These are phyloP conservation scores for Grosmannia huntii DNA, from an alignment of 2,329 filamentous ascomycete genomes.

Conservation along the genomic window DNA sequence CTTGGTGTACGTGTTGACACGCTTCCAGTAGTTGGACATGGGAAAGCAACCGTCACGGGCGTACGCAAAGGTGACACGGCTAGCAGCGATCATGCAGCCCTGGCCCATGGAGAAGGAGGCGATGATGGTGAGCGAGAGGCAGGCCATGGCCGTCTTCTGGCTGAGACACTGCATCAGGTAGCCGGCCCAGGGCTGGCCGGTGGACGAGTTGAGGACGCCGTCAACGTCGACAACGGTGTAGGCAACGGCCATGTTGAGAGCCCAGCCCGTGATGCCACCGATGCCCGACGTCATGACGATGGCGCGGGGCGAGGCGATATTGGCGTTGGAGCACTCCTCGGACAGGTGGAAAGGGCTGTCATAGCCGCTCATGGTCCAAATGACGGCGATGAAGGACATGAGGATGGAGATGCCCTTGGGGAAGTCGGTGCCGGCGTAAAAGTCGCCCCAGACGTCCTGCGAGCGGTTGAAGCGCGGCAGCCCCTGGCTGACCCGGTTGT, in stretches of 20 bases:
- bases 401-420: constrained; percentile 54
- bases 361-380: constrained; percentile 58
- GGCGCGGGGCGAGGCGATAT: constrained; percentile 55
- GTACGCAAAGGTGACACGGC: constrained; percentile 59
- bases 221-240: constrained; percentile 57
- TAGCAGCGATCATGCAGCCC: constrained; percentile 54
- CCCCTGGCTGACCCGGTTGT: constrained; percentile 37
- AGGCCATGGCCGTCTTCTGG: constrained; percentile 44
- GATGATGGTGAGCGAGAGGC: constrained; percentile 53
- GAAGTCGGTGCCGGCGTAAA: constrained; percentile 54
- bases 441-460: constrained; percentile 49
- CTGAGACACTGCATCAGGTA: constrained; percentile 55
- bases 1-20: constrained; percentile 45
- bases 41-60: constrained; percentile 61
- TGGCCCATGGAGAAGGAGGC: constrained; percentile 62
- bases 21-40: constrained; percentile 41
- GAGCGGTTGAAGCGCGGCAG: constrained; percentile 23
- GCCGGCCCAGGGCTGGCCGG: constrained; percentile 59
- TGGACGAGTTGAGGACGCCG: constrained; percentile 42
- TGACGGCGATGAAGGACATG: constrained; percentile 59
- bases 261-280: constrained; percentile 57
- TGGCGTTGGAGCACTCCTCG: constrained; percentile 64
- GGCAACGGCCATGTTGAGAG: constrained; percentile 59
- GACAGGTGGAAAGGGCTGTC: constrained; percentile 60
- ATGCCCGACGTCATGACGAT: constrained; percentile 57